Conservation (phyloP, 1,284 basidiomycete species). For the Hortiboletus rubellus region DNA sequence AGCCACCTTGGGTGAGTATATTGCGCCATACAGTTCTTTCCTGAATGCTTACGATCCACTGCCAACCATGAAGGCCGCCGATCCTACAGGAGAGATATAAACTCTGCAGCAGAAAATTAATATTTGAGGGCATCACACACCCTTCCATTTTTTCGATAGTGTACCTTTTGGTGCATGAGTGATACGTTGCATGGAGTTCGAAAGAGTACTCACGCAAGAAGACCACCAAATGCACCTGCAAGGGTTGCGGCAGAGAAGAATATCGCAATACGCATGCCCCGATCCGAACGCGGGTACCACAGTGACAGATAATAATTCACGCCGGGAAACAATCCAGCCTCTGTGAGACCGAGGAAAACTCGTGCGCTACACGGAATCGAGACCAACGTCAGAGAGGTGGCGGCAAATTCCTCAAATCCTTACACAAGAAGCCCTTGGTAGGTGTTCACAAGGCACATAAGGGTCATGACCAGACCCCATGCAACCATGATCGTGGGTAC, state of each 20-base stretch:
- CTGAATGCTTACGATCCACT: conserved; percentile 46
- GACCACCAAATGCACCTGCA: conserved; percentile 45
- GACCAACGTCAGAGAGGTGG: conserved; percentile 2
- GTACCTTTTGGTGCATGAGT: conserved; percentile 21
- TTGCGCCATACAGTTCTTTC: not conserved
- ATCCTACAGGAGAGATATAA: conserved; percentile 21
- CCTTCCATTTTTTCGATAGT: conserved; percentile 38
- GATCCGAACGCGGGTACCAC: conserved; percentile 52
- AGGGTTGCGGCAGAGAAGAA: conserved; percentile 62
- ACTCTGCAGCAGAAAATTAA: not conserved
- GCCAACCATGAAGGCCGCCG: conserved; percentile 41
- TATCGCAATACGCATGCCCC: conserved; percentile 50
- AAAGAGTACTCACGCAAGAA: conserved; percentile 31
- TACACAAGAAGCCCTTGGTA: conserved; percentile 34
- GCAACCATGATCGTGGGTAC: conserved; percentile 51
- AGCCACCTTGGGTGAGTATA: conserved; percentile 1
- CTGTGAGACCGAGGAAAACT: conserved; percentile 51
- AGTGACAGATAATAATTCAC: conserved; percentile 54
- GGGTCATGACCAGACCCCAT: conserved; percentile 47
- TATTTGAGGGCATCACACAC: conserved; percentile 18
- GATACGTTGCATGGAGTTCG: not conserved
- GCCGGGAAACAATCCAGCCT: conserved; percentile 54
- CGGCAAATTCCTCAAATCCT: conserved; percentile 1
- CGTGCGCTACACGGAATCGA: conserved; percentile 8
- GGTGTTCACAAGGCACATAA: conserved; percentile 40